Base-by-base conservation (phyloP, 768 basidiomycete species). In the Pisolithus marmoratus region DNA sequence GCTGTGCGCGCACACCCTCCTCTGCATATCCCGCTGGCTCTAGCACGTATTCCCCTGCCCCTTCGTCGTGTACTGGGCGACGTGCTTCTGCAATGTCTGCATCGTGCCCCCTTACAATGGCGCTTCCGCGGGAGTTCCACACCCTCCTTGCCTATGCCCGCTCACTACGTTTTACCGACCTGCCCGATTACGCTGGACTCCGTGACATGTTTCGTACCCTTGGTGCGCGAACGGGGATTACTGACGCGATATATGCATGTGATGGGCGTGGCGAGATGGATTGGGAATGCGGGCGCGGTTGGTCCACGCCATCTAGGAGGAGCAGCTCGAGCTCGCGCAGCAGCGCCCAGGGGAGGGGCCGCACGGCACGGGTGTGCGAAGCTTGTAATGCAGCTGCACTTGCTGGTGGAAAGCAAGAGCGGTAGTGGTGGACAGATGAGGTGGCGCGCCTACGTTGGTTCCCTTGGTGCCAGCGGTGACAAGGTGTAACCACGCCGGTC, bases 181-280 rank as follows among this genome's bases (percentile, higher is more conserved):
- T 90, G 38, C 92, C 91, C 9, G 92, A 94, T 68, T 94, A 94
- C 60, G 85, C 83, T 41, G 90, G 90, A 24, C 72, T 93, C 22
- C 77, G 90, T 40, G 79, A 78, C 42, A 77, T 91, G 42, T 90
- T 93, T 66, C 75, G 78, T 15, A 79, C 76, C 4, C 62, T 85
- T 11, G 83, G 78, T 1, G 73, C 71, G 52, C 73, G 78, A 8
- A 67, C 77, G n/a, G 80, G 77, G 1, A 19, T 47, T 12, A 37
- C 19, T 24, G 46, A 36, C 8, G 46, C 29, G 27, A 31, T 19
- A 14, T 47, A 47, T 20, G 46, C n/a, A 20, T 20, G 46, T 22
- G 46, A 23, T 20, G 46, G 46, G 19, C 22, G 19, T 20, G 46
- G 46, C 22, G 46, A 47, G 8, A 47, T 47, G 46, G 46, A 47